Percentiles rank a stretch among this genome's conserved stretches.
These are phyloP conservation scores for Raphanus sativus DNA, from an alignment of 345 rosid genomes.

Conservation along the genomic window DNA sequence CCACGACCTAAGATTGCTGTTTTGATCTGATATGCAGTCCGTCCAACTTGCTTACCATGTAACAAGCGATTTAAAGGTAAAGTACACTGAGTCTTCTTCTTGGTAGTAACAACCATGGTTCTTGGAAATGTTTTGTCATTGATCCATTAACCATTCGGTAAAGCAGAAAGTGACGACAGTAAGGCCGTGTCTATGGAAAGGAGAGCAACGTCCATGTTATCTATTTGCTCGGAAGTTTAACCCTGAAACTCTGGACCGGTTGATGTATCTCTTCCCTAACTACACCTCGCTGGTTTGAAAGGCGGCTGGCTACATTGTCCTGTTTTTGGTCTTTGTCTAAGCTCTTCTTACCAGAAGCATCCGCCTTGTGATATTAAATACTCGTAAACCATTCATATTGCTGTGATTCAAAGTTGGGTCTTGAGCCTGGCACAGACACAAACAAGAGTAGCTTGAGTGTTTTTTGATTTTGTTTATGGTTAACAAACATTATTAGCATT, in stretches of 20 bases:
- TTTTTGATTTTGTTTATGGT: slow-evolving; percentile 24
- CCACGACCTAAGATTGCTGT: not conserved
- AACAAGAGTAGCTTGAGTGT: slow-evolving; percentile 5
- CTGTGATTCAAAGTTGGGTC: slow-evolving; percentile 13
- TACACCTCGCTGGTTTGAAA: slow-evolving; percentile 43
- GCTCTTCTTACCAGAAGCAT: not conserved
- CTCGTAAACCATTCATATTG: not conserved
- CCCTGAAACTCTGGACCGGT: slow-evolving; percentile 53
- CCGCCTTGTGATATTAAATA: not conserved
- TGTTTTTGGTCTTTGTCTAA: not conserved
- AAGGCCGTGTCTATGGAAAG: slow-evolving; percentile 64
- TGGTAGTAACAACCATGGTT: not conserved
- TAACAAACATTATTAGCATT: not conserved
- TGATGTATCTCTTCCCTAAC: slow-evolving; percentile 57
- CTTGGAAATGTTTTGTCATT: slow-evolving; percentile 5
- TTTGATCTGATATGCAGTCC: slow-evolving; percentile 45
- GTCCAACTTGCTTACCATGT: slow-evolving; percentile 52
- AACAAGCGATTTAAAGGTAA: slow-evolving; percentile 64
- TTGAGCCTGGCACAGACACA: slow-evolving; percentile 23
- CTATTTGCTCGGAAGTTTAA: slow-evolving; percentile 68
- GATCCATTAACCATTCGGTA: not conserved
- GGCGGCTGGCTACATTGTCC: no score
- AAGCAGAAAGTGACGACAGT: slow-evolving; percentile 49
- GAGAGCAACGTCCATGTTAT: slow-evolving; percentile 63
- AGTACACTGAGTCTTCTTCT: not conserved